Base-by-base conservation (phyloP, 768 basidiomycete genomes). In the Mycena vulgaris region DNA sequence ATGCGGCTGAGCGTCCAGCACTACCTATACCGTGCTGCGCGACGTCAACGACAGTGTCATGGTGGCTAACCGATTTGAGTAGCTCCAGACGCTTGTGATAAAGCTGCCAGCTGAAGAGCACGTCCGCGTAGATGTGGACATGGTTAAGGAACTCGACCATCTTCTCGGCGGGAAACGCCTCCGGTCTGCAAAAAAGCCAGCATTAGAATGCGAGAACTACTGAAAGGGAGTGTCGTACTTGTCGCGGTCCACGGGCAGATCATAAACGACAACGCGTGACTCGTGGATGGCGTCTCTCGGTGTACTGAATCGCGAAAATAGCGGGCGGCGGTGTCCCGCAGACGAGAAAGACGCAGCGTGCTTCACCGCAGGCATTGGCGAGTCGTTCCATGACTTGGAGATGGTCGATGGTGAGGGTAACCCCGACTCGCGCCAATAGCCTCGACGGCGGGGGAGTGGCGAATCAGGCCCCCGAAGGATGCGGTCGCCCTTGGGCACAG, bases 21-120 rank as follows among this genome's bases (percentile, higher is more conserved):
- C 2, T 31, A 66, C 68, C 72, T 33, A 69, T 73, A 9, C 33
- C 76, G 71, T 69, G 80, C 16, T 72, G 76, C 2, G 62, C 75
- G 11, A 40, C 28, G 69, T 40, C 71, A 33, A 59, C 70, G 59
- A 65, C 75, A 30, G 65, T 77, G 76, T 49, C 61, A 75, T 82
- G 63, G 53, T 75, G 78, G 69, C 83, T 84, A 25, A 91, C 85
- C n/a, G 88, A 84, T 71, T 93, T 93, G 65, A 95, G 80, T 1
- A 96, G 84, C 71, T 95, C 93, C 21, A 91, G 80, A 3, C 95
- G 88, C 76, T 94, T 93, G 45, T 89, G 85, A 73, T 88, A 82
- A 60, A 95, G 78, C 70, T 89, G 82, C 95, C 95, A 96, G 49
- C 90, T 82, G 71, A 89, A 89, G 27, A 96, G 82, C 70, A 92